Base-by-base conservation (phyloP, 2,329 filamentous ascomycete species). In the Ophiosphaerella korrae region DNA sequence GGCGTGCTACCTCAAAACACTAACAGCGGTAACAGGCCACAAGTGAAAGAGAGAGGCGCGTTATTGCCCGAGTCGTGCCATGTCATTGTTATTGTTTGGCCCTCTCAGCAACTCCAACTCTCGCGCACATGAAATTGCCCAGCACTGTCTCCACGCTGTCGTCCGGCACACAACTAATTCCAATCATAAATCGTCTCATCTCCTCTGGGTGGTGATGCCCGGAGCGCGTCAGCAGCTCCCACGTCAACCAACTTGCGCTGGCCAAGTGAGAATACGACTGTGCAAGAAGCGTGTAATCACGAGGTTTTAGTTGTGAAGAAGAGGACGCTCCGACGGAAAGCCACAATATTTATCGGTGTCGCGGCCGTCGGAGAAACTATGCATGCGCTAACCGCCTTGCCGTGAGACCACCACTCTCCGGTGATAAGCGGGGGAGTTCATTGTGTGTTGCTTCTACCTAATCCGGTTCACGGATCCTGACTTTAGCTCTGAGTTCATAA, bases 251-350 rank as follows among this genome's bases (percentile, higher is more conserved):
- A 74, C 72, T 68, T 74, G 77, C 74, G 77, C 68, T 57, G 73
- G 67, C 60, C 74, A 74, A 76, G 77, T 82, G 77, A 82, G 80
- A 71, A 78, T 86, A 74, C 50, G 66, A 72, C 77, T 81, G 79
- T 71, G 74, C 71, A 74, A 77, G 71, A 82, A 82, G 84, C 82
- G 79, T 79, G 86, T 89, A 88, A 83, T 92, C 88, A 88, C 80
- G 73, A 86, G 87, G 86, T 83, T 84, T 84, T 90, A 90, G 87
- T 90, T 90, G 85, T 82, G 75, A 84, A 76, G 80, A 82, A 77
- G 73, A 72, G 50, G 38, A 42, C 16, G 33, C 40, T 42, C 55
- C 55, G 50, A 33, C 53, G 48, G 56, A 50, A 55, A 57, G 61
- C 40, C 16, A 33, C 33, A 33, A 33, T 24, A 23, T 31, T 14